Base-by-base conservation (phyloP, 2,329 filamentous ascomycete species). In the Didymellaceae sp. region DNA sequence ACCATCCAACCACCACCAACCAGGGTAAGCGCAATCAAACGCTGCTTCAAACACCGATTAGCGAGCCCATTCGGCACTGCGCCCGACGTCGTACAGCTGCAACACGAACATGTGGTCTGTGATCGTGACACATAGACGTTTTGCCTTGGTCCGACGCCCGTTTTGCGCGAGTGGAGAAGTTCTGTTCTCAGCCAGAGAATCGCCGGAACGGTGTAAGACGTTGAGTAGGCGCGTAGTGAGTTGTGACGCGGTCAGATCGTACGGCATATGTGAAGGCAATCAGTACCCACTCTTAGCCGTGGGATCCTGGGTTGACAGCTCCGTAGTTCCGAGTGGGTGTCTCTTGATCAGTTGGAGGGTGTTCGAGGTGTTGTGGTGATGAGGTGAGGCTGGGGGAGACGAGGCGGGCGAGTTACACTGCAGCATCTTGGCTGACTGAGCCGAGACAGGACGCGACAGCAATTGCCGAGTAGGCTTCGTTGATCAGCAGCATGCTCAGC, bases 71-170 rank as follows among this genome's bases (percentile, higher is more conserved):
- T 56, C 49, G 54, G 52, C 28, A 34, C n/a, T 17, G 26, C 14
- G 16, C 46, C 45, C 45, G 22, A 26, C 31, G 46, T 55, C 17
- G 42, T 30, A 49, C 45, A 17, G 20, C 34, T 3, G 45, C 46
- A 26, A 22, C 43, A 49, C 57, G 49, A 61, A 58, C 57, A 58
- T 62, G 56, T 54, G 58, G 54, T 55, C 51, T 62, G 60, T 61
- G 58, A 18, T 18, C 25, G 41, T 53, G 38, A 9, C 24, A 39
- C 48, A 14, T 20, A n/a, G 26, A 30, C 41, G 41, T 45, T 37
- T 40, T 22, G 22, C 14, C 22, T 37, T 37, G 18, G 17, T 50
- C 21, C 30, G 7, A 21, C 14, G 5, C 16, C 25, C 34, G n/a
- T 16, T 16, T 33, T 45, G 42, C 11, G 8, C 16, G 21, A 20